These are phyloP conservation scores for Capronia coronata DNA, from an alignment of 2,329 filamentous ascomycete genomes.

Conservation along the genomic window DNA sequence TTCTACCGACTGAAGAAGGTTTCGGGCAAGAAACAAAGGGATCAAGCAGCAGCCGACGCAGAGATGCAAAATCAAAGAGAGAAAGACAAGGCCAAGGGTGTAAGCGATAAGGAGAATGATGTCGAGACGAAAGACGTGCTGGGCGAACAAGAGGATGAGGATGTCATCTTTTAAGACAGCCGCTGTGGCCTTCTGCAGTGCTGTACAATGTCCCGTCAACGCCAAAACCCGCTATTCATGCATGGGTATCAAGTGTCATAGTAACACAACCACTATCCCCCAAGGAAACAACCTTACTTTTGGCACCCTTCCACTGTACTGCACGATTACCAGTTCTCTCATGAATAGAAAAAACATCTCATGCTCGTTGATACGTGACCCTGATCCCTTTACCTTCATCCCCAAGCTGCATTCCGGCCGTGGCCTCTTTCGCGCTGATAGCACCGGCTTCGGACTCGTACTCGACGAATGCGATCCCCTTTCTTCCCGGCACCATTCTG, in stretches of 20 bases:
- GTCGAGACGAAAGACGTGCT: conserved; percentile 57
- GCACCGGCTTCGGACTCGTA: conserved; percentile 87
- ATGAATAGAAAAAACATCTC: no score
- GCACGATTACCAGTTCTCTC: no score
- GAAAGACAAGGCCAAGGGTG: conserved; percentile 34
- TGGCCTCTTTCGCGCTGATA: conserved; percentile 89
- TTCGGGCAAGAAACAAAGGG: conserved; percentile 74
- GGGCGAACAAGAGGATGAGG: conserved; percentile 69
- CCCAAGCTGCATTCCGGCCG: conserved; percentile 73
- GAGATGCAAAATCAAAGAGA: conserved; percentile 52
- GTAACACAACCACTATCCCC: conserved; percentile 1
- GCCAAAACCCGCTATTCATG: conserved; percentile 13
- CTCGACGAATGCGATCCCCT: conserved; percentile 91
- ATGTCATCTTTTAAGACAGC: conserved; percentile 67
- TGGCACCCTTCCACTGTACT: neutral
- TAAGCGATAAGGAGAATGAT: conserved; percentile 26
- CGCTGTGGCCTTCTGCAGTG: conserved; percentile 1
- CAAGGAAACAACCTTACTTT: conserved; percentile 3
- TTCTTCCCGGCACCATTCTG: conserved; percentile 75
- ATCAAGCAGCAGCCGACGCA: conserved; percentile 63
- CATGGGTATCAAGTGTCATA: conserved; percentile 19
- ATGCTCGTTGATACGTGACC: conserved; percentile 94
- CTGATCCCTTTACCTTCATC: conserved; percentile 72
- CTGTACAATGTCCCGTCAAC: conserved; percentile 8
- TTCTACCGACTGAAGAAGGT: conserved; percentile 98